Percentiles rank a stretch among this genome's conserved stretches.
Evolutionary conservation across 75 land plant species (phyloP).

Genomic region (Cupressus sempervirens): DNA sequence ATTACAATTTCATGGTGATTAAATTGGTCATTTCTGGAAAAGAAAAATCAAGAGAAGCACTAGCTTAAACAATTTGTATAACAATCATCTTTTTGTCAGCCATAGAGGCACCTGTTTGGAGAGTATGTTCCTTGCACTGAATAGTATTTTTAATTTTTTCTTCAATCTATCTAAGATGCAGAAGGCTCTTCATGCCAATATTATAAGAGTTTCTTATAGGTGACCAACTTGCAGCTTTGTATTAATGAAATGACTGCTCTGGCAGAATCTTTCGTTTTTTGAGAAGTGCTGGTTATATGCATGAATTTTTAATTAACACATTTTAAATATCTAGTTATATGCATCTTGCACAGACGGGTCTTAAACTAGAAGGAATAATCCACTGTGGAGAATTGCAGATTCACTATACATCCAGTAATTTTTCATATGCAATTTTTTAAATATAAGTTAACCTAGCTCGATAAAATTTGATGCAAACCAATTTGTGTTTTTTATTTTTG

Average conservation of each 20-base stretch:
- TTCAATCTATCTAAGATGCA: constrained; percentile 79
- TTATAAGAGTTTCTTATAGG: constrained; percentile 26
- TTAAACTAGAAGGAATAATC: background rate
- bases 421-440: too few relatives aligned
- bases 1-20: constrained; percentile 1
- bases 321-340: background rate
- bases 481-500: too few relatives aligned
- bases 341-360: background rate
- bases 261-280: background rate
- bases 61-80: background rate
- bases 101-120: constrained; percentile 29
- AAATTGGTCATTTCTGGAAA: background rate
- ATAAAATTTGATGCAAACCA: too few relatives aligned
- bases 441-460: too few relatives aligned
- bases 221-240: constrained; percentile 68
- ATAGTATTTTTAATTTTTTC: constrained; percentile 50
- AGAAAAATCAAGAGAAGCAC: background rate
- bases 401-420: background rate
- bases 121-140: constrained; percentile 81
- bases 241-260: background rate
- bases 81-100: constrained; percentile 14
- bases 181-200: constrained; percentile 61
- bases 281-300: background rate
- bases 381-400: background rate
- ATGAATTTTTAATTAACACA: background rate